Percentiles rank a stretch among this genome's conserved stretches.
Conservation (phyloP, 805 yeast species). For the Candida glaebosa region DNA sequence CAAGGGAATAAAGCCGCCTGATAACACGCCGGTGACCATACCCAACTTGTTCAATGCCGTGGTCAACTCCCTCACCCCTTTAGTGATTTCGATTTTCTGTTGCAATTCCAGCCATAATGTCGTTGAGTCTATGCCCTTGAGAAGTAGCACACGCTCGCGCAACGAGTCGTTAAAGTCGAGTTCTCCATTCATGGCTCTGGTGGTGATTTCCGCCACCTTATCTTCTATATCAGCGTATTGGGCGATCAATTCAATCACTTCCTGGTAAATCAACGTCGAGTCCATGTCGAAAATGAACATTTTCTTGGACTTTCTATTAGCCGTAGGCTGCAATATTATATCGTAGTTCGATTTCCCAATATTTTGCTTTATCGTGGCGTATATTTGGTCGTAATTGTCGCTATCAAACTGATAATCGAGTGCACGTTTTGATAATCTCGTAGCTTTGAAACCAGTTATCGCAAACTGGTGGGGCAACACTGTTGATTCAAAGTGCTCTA, state of each 20-base stretch:
- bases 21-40: slow-evolving; percentile 75
- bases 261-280: slow-evolving; percentile 92
- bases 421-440: slow-evolving; percentile 19
- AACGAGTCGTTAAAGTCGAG: slow-evolving; percentile 85
- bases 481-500: slow-evolving; percentile 4
- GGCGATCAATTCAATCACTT: slow-evolving; percentile 94
- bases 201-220: slow-evolving; percentile 84
- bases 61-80: slow-evolving; percentile 77
- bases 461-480: slow-evolving; percentile 7
- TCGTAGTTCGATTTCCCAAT: slow-evolving; percentile 18
- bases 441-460: slow-evolving; percentile 4
- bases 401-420: slow-evolving; percentile 16
- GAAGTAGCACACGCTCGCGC: slow-evolving; percentile 66
- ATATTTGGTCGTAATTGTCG: slow-evolving; percentile 8
- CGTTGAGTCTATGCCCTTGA: slow-evolving; percentile 74
- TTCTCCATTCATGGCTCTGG: slow-evolving; percentile 95
- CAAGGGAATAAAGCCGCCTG: slow-evolving; percentile 92
- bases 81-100: slow-evolving; percentile 66
- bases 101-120: slow-evolving; percentile 78
- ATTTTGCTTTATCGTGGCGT: slow-evolving; percentile 7
- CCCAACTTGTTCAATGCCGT: slow-evolving; percentile 58
- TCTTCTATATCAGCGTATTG: slow-evolving; percentile 88
- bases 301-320: slow-evolving; percentile 35
- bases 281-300: slow-evolving; percentile 96
- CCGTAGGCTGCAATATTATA: slow-evolving; percentile 27